Conservation (phyloP, 2,329 filamentous ascomycete genomes). For the Biscogniauxia mediterranea region DNA sequence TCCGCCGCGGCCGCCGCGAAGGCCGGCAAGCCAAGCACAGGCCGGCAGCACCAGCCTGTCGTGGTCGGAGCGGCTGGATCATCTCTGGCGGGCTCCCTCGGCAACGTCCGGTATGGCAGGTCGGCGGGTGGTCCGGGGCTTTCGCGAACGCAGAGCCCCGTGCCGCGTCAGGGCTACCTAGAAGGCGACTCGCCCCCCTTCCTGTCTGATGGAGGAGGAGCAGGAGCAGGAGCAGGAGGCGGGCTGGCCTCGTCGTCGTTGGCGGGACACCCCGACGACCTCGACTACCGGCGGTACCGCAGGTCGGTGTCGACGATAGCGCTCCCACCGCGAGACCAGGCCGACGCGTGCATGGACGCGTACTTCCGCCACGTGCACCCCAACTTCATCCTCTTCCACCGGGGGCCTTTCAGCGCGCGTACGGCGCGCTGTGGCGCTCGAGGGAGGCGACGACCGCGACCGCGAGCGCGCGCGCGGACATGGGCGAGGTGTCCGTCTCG, state of each 20-base stretch:
- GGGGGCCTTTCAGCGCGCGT: slow-evolving; percentile 38
- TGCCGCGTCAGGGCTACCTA: slow-evolving; percentile 7
- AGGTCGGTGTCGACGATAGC: slow-evolving; percentile 18
- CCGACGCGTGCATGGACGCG: slow-evolving; percentile 37
- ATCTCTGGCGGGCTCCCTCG: slow-evolving; percentile 15
- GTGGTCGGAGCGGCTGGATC: not conserved
- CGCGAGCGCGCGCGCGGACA: slow-evolving; percentile 10
- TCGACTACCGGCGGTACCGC: slow-evolving; percentile 22
- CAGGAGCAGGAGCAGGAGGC: slow-evolving; percentile 3
- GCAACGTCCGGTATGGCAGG: slow-evolving; percentile 13
- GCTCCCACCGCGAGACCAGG: slow-evolving; percentile 35
- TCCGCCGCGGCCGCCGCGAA: not conserved
- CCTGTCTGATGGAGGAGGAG: slow-evolving; percentile 12
- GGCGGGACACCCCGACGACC: slow-evolving; percentile 11
- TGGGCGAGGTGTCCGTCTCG: slow-evolving; percentile 33
- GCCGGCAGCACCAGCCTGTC: too few species aligned
- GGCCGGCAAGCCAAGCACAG: not conserved
- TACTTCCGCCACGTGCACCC: slow-evolving; percentile 41
- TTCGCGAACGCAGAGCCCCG: not conserved
- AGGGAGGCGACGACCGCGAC: slow-evolving; percentile 8
- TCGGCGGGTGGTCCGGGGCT: not conserved
- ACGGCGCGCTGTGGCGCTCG: slow-evolving; percentile 36
- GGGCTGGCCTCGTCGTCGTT: not conserved
- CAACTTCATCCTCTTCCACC: slow-evolving; percentile 39
- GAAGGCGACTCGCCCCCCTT: slow-evolving; percentile 20